Evolutionary conservation across 768 basidiomycete genomes (phyloP).

Genomic region (Glaciozyma antarctica): DNA sequence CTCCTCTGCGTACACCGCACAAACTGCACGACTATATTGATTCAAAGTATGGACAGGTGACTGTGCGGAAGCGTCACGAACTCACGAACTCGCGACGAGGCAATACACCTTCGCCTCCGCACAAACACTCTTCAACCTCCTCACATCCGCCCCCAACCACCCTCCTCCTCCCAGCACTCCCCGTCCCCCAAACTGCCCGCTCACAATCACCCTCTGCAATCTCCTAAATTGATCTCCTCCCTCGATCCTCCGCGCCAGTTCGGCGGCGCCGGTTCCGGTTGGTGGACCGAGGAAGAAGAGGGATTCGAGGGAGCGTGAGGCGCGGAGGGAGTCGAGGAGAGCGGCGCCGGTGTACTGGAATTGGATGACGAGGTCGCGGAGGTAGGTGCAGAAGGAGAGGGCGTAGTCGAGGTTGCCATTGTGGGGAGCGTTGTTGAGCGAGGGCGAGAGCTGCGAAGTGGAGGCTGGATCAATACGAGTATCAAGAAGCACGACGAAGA

Average conservation of each 20-base stretch:
- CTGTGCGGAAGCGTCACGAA: too few species aligned
- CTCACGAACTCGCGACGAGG: too few species aligned
- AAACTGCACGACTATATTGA: too few species aligned
- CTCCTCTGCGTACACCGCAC: too few species aligned
- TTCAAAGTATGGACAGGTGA: too few species aligned
- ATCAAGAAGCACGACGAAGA: not conserved
- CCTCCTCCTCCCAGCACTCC: not conserved
- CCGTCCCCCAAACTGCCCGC: constrained; percentile 5
- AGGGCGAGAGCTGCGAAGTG: constrained; percentile 2
- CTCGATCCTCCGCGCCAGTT: constrained; percentile 10
- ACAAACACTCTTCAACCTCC: constrained; percentile 7
- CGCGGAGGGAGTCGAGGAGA: constrained; percentile 5
- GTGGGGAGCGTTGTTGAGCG: constrained; percentile 10
- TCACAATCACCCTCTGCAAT: constrained; percentile 6
- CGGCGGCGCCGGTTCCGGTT: not conserved
- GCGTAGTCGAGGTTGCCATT: constrained; percentile 12
- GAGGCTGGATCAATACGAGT: not conserved
- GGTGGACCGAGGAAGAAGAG: constrained; percentile 15
- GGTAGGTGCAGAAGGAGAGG: constrained; percentile 4
- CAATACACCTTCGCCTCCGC: too few species aligned
- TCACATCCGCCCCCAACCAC: constrained; percentile 9
- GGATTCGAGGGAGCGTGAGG: not conserved
- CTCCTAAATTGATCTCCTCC: not conserved
- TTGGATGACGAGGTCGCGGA: not conserved
- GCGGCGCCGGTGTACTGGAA: constrained; percentile 2